Base-by-base conservation (phyloP, 2,329 filamentous ascomycete species). In the Beauveria bassiana region DNA sequence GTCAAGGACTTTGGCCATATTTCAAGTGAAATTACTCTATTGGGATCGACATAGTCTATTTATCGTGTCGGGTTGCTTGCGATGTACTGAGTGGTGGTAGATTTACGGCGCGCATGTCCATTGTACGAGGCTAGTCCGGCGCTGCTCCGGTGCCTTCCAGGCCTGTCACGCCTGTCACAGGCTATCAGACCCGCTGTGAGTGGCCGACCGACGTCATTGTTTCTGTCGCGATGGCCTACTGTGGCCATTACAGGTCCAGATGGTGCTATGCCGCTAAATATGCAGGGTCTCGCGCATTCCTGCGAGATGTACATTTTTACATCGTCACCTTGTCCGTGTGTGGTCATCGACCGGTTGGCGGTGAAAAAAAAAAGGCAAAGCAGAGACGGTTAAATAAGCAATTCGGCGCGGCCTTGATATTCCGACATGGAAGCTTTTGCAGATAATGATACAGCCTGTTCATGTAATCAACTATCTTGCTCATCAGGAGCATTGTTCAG, bases 171-270 rank as follows among this genome's bases (percentile, higher is more conserved):
- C 31, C 28, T 31, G 28, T 34, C 31, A 16, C 49, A 51, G 26
- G 8, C 26, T 18, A 31, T 20, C 24, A 34, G 45, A n/a, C 28
- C 45, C 55, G 31, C 31, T 18, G 18, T 9, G 42, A 47, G 24
- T 42, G 54, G 51, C 54, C 31, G 14, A 43, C 46, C 56, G 46
- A 59, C 56, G 56, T 59, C 56, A 59, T 59, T 50, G 31, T 40
- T n/a, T n/a, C 22, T 31, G 5, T 51, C 16, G 28, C 47, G 26
- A 54, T 54, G 14, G 9, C n/a, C 51, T 24, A 6, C 16, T 28
- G 40, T 26, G 9, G 3, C 16, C 45, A 14, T 26, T 16, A 34
- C 14, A 24, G 20, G 51, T 38, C 51, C 20, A 28, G 51, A 54
- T 54, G 51, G 34, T 24, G 52, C 52, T 24, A 55, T 34, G 31